Evolutionary conservation across 2,329 filamentous ascomycete genomes (phyloP).

Genomic region (Scorias spongiosa): DNA sequence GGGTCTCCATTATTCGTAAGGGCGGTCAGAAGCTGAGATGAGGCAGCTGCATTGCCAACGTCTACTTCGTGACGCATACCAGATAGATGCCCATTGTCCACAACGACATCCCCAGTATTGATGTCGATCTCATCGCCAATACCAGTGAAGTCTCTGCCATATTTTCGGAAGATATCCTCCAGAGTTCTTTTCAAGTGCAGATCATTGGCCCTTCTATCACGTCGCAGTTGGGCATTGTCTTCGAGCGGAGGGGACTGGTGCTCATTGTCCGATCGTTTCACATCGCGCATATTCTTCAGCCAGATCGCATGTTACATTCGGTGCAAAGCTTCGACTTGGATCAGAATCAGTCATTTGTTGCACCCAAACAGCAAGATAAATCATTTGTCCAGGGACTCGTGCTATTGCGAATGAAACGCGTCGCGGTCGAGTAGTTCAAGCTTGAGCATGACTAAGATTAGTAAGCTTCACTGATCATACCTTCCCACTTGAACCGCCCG

Average conservation of each 20-base stretch:
- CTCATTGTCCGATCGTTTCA: too few relatives aligned
- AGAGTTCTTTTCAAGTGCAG: slow-evolving; percentile 66
- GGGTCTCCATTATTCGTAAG: slow-evolving; percentile 11
- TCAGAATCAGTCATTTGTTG: too few relatives aligned
- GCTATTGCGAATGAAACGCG: too few relatives aligned
- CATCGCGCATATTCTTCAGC: too few relatives aligned
- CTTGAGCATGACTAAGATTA: too few relatives aligned
- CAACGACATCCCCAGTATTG: slow-evolving; percentile 62
- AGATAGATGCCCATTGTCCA: slow-evolving; percentile 75
- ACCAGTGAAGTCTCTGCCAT: slow-evolving; percentile 65
- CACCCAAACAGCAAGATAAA: too few relatives aligned
- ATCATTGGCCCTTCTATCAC: slow-evolving; percentile 46
- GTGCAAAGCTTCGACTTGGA: too few relatives aligned
- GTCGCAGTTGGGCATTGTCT: slow-evolving; percentile 23
- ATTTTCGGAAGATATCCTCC: slow-evolving; percentile 81
- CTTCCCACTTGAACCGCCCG: too few relatives aligned
- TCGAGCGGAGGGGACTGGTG: not conserved
- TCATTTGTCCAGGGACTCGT: too few relatives aligned
- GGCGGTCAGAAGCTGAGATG: slow-evolving; percentile 14
- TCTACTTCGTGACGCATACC: slow-evolving; percentile 45
- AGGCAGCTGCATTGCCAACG: slow-evolving; percentile 22
- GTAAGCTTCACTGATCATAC: too few relatives aligned
- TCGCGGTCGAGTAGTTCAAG: too few relatives aligned
- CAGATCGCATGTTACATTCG: too few relatives aligned
- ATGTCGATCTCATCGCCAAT: slow-evolving; percentile 85